Conservation (phyloP, 352 stramenopile species). For the Phytopythium delawarense region DNA sequence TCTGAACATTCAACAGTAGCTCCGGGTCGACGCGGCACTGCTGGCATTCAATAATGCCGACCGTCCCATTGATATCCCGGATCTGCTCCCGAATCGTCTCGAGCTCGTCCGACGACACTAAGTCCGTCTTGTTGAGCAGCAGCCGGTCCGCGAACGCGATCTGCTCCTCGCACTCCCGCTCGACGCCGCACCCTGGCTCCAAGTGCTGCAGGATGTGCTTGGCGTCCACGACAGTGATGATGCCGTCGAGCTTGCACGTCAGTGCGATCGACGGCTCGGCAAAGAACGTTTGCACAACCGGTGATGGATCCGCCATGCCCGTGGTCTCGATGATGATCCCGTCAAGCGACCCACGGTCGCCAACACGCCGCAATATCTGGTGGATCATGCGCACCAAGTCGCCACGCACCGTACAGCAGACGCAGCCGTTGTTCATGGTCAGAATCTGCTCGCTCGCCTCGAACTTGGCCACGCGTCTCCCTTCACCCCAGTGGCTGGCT, state of each 20-base stretch:
- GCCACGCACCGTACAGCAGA: conserved; percentile 94
- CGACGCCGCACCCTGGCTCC: conserved; percentile 40
- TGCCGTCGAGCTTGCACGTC: conserved; percentile 85
- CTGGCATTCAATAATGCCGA: conserved; percentile 44
- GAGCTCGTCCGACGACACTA: conserved; percentile 84
- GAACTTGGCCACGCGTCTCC: conserved; percentile 35
- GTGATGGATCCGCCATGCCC: conserved; percentile 83
- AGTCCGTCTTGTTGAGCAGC: conserved; percentile 96
- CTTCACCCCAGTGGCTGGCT: background rate
- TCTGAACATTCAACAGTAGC: conserved; percentile 40
- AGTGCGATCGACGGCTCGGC: conserved; percentile 82
- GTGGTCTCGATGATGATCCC: conserved; percentile 90
- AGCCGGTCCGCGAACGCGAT: conserved; percentile 96
- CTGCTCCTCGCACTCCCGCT: conserved; percentile 92
- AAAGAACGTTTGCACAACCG: conserved; percentile 93
- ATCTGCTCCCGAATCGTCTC: conserved; percentile 27
- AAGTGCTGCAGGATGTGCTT: conserved; percentile 89
- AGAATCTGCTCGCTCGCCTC: conserved; percentile 71
- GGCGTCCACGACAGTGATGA: conserved; percentile 95
- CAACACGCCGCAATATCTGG: conserved; percentile 54
- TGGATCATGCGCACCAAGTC: conserved; percentile 57
- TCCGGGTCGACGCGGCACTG: conserved; percentile 39
- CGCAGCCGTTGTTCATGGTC: conserved; percentile 94
- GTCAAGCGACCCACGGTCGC: conserved; percentile 43
- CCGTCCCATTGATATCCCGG: conserved; percentile 43